Conservation (phyloP, 441 rosid species). For the Bocquillonia castaneifolia region DNA sequence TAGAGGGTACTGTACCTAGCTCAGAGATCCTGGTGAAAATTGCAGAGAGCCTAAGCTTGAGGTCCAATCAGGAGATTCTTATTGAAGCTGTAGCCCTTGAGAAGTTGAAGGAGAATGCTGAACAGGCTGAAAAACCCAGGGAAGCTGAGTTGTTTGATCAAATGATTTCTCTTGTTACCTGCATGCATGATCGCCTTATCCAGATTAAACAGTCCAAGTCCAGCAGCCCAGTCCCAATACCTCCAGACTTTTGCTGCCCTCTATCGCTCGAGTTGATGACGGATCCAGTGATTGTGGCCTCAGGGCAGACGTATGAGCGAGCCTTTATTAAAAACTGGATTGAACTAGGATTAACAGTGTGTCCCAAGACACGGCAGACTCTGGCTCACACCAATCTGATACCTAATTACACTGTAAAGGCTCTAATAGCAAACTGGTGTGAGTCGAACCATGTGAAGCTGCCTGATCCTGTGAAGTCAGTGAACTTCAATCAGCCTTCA, state of each 20-base stretch:
- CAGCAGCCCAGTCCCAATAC: conserved; percentile 57
- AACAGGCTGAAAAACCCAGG: conserved; percentile 53
- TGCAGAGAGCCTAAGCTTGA: conserved; percentile 60
- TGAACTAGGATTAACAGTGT: conserved; percentile 77
- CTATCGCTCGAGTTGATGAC: conserved; percentile 93
- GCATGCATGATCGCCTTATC: conserved; percentile 66
- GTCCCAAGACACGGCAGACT: conserved; percentile 84
- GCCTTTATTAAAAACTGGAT: conserved; percentile 83
- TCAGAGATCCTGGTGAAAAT: conserved; percentile 59
- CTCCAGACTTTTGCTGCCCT: conserved; percentile 86
- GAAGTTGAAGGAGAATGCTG: conserved; percentile 73
- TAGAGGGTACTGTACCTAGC: conserved; percentile 45
- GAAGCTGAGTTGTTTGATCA: conserved; percentile 64
- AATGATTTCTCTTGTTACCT: conserved; percentile 50
- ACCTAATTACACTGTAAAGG: conserved; percentile 87
- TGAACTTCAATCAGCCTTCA: conserved; percentile 48
- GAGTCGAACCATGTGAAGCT: conserved; percentile 68
- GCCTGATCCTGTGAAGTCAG: conserved; percentile 60
- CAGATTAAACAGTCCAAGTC: conserved; percentile 58
- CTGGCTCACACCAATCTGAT: conserved; percentile 64
- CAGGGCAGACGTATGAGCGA: conserved; percentile 93
- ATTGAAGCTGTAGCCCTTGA: conserved; percentile 86
- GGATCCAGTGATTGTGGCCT: conserved; percentile 89
- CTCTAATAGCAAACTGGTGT: conserved; percentile 88
- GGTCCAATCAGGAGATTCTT: conserved; percentile 81